Conservation (phyloP, 2,329 filamentous ascomycete genomes). For the Fusarium humuli region DNA sequence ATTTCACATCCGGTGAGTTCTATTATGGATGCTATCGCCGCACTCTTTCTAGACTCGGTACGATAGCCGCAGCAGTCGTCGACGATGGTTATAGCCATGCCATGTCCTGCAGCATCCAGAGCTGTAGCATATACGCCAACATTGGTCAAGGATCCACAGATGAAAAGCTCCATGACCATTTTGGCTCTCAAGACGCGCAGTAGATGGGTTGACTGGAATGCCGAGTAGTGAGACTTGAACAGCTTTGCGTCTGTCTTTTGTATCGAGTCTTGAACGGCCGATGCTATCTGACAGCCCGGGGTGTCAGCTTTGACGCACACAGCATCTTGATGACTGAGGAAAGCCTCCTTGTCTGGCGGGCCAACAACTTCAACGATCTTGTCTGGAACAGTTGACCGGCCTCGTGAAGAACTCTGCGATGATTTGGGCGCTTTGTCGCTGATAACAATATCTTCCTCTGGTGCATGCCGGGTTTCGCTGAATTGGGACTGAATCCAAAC, state of each 20-base stretch:
- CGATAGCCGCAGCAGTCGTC: constrained; percentile 91
- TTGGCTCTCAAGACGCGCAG: constrained; percentile 83
- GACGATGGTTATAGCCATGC: constrained; percentile 85
- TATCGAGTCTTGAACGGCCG: constrained; percentile 56
- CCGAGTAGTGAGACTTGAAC: constrained; percentile 87
- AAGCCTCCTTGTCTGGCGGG: constrained; percentile 56
- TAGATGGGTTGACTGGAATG: constrained; percentile 80
- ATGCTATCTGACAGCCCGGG: constrained; percentile 59
- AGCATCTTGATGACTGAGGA: constrained; percentile 57
- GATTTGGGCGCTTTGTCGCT: constrained; percentile 49
- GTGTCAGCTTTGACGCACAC: constrained; percentile 59
- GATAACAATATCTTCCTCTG: constrained; percentile 64
- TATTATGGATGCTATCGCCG: constrained; percentile 76
- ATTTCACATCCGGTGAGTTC: constrained; percentile 80
- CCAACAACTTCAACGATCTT: constrained; percentile 20
- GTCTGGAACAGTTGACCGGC: constrained; percentile 26
- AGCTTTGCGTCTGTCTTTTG: constrained; percentile 64
- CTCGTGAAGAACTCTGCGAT: constrained; percentile 21
- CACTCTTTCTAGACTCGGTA: constrained; percentile 73
- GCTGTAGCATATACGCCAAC: constrained; percentile 92
- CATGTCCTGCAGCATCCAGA: constrained; percentile 88
- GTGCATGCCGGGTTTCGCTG: constrained; percentile 68
- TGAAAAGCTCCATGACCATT: constrained; percentile 88
- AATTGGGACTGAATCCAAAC: constrained; percentile 89
- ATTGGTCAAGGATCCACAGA: constrained; percentile 89